phyloP scores from a whole-genome alignment of 2,329 filamentous ascomycete genomes.

The Fusarium sp. region DNA sequence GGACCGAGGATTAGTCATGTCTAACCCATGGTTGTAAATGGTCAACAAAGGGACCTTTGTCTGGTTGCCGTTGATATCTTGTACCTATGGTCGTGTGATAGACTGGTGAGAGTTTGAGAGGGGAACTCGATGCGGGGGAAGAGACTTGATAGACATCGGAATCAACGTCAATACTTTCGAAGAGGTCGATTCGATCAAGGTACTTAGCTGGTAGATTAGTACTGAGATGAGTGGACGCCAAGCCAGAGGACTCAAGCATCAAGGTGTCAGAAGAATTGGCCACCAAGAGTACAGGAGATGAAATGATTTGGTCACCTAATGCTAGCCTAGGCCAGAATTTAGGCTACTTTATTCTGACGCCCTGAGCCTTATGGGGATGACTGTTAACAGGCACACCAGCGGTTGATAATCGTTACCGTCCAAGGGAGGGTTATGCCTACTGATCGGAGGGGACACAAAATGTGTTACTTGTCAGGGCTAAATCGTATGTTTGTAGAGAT shows the following conservation, averaged over 20 bases:
- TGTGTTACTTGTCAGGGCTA: background rate
- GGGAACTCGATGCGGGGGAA: background rate
- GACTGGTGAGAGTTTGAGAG: background rate
- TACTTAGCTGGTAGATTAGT: background rate
- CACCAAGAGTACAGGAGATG: background rate
- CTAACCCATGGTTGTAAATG: too few species aligned
- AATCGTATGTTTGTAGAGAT: background rate
- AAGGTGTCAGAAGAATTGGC: background rate
- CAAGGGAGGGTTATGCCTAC: background rate
- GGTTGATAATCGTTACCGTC: background rate
- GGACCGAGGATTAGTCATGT: slow-evolving; percentile 3
- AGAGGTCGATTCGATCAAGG: too few species aligned
- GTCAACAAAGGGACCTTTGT: background rate
- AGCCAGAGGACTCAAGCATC: background rate
- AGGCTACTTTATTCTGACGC: background rate
- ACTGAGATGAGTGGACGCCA: background rate
- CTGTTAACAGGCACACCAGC: background rate
- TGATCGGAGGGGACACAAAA: background rate
- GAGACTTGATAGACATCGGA: background rate
- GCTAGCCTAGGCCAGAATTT: background rate
- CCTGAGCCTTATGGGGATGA: background rate
- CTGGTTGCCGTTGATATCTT: background rate
- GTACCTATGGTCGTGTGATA: background rate
- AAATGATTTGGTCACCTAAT: background rate
- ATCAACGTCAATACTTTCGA: background rate